Evolutionary conservation across 2,329 filamentous ascomycete genomes (phyloP).

Genomic region (Truncatella angustata): DNA sequence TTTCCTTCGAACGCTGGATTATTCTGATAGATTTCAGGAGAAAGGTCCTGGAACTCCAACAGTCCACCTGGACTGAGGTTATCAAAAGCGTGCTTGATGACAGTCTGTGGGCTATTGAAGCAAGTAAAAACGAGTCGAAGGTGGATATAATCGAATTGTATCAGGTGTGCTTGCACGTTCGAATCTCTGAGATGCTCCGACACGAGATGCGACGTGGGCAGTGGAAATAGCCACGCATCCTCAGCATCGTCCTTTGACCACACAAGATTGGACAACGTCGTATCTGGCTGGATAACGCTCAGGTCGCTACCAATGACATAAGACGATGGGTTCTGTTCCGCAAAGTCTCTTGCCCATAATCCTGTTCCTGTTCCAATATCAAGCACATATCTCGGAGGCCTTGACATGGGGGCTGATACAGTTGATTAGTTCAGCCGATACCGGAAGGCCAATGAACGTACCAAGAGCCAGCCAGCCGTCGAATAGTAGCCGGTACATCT

Average conservation of each 20-base stretch:
- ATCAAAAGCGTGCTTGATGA: conserved; percentile 4
- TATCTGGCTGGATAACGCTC: conserved; percentile 9
- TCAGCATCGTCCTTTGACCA: conserved; percentile 11
- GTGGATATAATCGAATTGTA: conserved; percentile 11
- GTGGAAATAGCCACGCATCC: neutral
- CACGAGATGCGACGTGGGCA: neutral
- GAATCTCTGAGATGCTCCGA: no score
- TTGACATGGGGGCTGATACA: neutral
- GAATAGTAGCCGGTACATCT: neutral
- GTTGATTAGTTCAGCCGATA: neutral
- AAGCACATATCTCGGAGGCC: neutral
- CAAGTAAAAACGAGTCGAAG: neutral
- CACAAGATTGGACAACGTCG: neutral
- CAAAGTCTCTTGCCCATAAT: conserved; percentile 3
- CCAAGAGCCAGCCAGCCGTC: conserved; percentile 5
- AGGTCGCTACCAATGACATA: conserved; percentile 9
- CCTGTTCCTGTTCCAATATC: conserved; percentile 1
- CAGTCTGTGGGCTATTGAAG: neutral
- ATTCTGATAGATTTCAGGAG: neutral
- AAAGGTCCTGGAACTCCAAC: conserved; percentile 9
- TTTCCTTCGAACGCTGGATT: neutral
- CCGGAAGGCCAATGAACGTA: neutral
- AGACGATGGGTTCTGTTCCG: conserved; percentile 1
- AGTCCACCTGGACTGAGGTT: conserved; percentile 5
- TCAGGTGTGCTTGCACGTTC: neutral